Conservation (phyloP, 2,329 filamentous ascomycete species). For the Magnaporthiopsis rhizophila region DNA sequence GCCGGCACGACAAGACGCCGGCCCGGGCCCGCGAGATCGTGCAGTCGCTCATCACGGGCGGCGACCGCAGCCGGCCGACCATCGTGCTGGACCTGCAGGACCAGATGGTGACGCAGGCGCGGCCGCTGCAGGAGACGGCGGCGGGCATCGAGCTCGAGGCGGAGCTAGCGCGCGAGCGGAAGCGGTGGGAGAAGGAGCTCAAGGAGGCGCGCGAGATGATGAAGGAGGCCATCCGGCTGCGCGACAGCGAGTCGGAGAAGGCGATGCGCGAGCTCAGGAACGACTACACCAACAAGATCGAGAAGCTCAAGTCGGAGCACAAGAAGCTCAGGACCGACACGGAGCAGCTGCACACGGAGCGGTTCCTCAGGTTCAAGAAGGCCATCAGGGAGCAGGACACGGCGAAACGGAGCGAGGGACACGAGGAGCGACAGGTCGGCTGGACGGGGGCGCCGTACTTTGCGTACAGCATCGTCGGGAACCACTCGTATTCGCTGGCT, state of each 20-base stretch:
- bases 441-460: neutral
- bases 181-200: slow-evolving; percentile 4
- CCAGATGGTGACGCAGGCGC: slow-evolving; percentile 5
- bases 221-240: slow-evolving; percentile 5
- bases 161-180: slow-evolving; percentile 5
- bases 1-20: slow-evolving; percentile 1
- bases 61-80: neutral
- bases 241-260: slow-evolving; percentile 6
- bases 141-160: slow-evolving; percentile 6
- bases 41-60: neutral
- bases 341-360: slow-evolving; percentile 5
- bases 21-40: neutral
- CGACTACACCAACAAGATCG: slow-evolving; percentile 3
- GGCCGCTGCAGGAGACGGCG: slow-evolving; percentile 6
- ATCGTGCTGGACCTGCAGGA: slow-evolving; percentile 4
- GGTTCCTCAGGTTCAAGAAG: neutral
- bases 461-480: neutral
- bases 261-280: neutral
- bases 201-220: slow-evolving; percentile 1
- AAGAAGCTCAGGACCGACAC: slow-evolving; percentile 2
- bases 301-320: slow-evolving; percentile 3
- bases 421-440: neutral
- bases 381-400: neutral
- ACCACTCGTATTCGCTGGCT: neutral
- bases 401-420: neutral